These are phyloP conservation scores for Metschnikowia picachoensis DNA, from an alignment of 805 yeast genomes.

Conservation along the genomic window DNA sequence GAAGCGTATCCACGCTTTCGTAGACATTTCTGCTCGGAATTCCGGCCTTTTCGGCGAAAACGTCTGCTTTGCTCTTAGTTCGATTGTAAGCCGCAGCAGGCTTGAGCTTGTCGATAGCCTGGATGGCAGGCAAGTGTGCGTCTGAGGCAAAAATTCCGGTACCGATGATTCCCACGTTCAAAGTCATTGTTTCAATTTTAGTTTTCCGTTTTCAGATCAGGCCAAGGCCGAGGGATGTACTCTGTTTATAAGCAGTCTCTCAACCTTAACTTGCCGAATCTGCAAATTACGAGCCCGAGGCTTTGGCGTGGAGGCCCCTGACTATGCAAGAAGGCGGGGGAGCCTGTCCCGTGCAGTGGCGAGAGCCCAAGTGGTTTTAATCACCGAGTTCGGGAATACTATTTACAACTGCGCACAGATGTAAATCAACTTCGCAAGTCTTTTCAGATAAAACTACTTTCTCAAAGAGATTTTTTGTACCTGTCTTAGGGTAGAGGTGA, in stretches of 20 bases:
- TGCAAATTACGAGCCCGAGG: neutral
- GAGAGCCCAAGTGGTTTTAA: neutral
- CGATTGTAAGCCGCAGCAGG: slow-evolving; percentile 78
- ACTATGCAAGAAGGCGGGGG: slow-evolving; percentile 7
- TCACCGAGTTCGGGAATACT: neutral
- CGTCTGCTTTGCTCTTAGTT: slow-evolving; percentile 77
- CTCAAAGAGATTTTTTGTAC: too few species aligned
- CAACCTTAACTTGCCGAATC: neutral
- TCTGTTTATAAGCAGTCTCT: neutral
- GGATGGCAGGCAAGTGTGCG: slow-evolving; percentile 72
- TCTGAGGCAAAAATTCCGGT: slow-evolving; percentile 88
- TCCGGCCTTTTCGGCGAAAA: slow-evolving; percentile 63
- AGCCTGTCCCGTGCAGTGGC: slow-evolving; percentile 4
- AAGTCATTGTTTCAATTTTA: slow-evolving; percentile 13
- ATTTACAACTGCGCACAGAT: neutral
- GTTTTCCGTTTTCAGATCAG: neutral
- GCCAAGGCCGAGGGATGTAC: neutral
- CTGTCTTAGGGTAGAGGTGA: too few species aligned
- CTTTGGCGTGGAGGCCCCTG: neutral
- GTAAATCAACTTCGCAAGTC: too few species aligned
- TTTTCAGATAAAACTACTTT: too few species aligned
- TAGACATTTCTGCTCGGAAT: slow-evolving; percentile 49
- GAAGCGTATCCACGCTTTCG: slow-evolving; percentile 58
- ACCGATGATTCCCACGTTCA: slow-evolving; percentile 67
- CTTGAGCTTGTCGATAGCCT: slow-evolving; percentile 47